Evolutionary conservation across 139 green algal genomes (phyloP), one percentile per base, ranked within the genome.

Genomic region (Chlamydomonas urium): DNA sequence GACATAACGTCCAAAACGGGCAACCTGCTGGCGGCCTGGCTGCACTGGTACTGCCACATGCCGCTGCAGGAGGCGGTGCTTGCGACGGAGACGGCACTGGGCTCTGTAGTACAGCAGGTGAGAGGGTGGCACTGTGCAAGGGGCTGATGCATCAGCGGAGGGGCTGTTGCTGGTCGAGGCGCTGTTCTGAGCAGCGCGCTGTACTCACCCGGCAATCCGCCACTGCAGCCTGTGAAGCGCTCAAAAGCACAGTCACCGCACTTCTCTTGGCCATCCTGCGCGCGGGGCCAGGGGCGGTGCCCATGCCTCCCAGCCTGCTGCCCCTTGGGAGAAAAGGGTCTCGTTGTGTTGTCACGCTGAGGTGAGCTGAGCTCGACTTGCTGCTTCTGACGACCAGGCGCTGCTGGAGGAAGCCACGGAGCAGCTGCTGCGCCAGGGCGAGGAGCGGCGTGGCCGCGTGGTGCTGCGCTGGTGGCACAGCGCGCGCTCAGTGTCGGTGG

Each of bases 391-490:
- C n/a, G n/a, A n/a, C n/a, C 42, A 50, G 53, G n/a, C 35, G 1
- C 66, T 77, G 58, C 48, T 91, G 33, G 73, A 81, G 66, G 69
- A 59, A 8, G 81, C 66, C n/a, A 72, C 85, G 0, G 62, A 78
- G 19, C 73, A 72, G 62, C 77, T 92, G 71, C 71, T 83, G 45
- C 32, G 33, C 10, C 8, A 14, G 10, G 42, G 42, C 10, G 42
- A 50, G 10, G 42, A 50, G 42, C n/a, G n/a, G n/a, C 42, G 42
- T 14, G 10, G 8, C 14, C 8, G 42, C 42, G 14, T 76, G 1
- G 68, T 76, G 48, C 73, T 94, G 53, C 77, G 71, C 3, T 93
- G 88, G 89, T 83, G 76, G 5, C 89, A 93, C 58, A 81, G 82
- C 23, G 82, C 23, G 89, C 85, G 0, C 53, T 82, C 19, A 73